Conservation (phyloP, 345 rosid species). For the Citrus maxima region DNA sequence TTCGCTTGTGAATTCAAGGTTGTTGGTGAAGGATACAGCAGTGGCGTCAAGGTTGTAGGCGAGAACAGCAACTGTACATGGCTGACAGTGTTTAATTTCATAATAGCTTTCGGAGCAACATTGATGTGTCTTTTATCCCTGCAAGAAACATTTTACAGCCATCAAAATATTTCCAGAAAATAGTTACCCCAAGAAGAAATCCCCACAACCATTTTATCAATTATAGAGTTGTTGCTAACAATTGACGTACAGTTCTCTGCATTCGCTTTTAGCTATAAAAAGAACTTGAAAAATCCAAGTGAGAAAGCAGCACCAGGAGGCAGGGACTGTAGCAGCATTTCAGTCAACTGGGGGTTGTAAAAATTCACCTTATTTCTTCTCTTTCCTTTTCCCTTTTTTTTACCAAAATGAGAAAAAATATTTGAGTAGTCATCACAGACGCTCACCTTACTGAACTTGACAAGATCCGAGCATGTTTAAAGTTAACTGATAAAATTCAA, state of each 20-base stretch:
- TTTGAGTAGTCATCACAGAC: not conserved
- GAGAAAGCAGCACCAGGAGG: not conserved
- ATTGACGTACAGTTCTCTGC: not conserved
- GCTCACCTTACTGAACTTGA: not conserved
- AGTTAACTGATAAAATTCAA: not conserved
- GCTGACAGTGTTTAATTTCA: not conserved
- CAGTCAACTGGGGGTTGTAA: not conserved
- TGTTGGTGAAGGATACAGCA: conserved; percentile 53
- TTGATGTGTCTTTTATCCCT: not conserved
- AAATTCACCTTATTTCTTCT: not conserved
- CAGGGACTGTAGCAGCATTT: not conserved
- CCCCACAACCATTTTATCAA: no score
- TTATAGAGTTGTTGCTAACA: not conserved
- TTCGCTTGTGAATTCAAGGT: conserved; percentile 44
- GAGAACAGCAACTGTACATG: not conserved
- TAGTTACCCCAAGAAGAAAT: no score
- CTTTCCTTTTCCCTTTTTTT: not conserved
- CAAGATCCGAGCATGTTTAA: not conserved
- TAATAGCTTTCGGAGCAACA: not conserved
- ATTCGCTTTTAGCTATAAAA: not conserved
- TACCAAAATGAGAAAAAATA: not conserved
- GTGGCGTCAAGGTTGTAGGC: conserved; percentile 33
- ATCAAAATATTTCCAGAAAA: no score
- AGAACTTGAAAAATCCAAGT: not conserved
- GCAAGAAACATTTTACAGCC: not conserved